Percentiles rank a stretch among this genome's conserved stretches.
Evolutionary conservation across 2,329 filamentous ascomycete genomes (phyloP).

Genomic region (Septoria linicola): DNA sequence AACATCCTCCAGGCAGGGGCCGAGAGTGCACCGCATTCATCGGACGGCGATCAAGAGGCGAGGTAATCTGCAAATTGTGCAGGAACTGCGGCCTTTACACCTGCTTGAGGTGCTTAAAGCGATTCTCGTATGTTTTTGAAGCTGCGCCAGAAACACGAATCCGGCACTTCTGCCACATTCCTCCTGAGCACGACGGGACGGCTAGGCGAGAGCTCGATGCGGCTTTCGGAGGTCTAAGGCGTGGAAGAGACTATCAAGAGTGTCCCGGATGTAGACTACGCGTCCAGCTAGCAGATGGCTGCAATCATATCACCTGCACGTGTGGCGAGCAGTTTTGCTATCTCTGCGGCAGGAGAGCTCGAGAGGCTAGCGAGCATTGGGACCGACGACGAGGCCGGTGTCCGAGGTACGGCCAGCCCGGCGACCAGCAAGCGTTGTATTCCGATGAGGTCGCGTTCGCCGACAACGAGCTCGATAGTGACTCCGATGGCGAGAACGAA

Average conservation of each 20-base stretch:
- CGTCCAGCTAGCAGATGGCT: constrained; percentile 20
- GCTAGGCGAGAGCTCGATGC: constrained; percentile 4
- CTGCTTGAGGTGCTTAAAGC: constrained; percentile 11
- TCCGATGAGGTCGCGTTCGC: constrained; percentile 12
- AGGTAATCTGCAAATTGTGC: constrained; percentile 6
- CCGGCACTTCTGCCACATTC: constrained; percentile 14
- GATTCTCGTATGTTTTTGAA: neutral
- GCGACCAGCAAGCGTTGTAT: constrained; percentile 11
- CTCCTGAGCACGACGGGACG: constrained; percentile 1
- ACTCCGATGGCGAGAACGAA: constrained; percentile 12
- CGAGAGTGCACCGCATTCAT: constrained; percentile 10
- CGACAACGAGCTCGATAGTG: constrained; percentile 9
- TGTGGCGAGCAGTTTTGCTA: constrained; percentile 23
- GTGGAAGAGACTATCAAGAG: constrained; percentile 24
- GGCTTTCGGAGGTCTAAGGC: constrained; percentile 19
- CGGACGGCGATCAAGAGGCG: neutral
- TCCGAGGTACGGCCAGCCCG: constrained; percentile 19
- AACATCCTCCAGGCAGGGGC: neutral
- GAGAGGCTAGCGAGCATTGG: constrained; percentile 12
- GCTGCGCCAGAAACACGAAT: neutral
- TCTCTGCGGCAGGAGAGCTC: constrained; percentile 15
- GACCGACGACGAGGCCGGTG: constrained; percentile 14
- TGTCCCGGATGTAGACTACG: constrained; percentile 20
- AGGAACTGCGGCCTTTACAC: neutral
- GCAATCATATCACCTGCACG: constrained; percentile 25